Conservation (phyloP, 306 rosid genomes). For the Quercus gilva region DNA sequence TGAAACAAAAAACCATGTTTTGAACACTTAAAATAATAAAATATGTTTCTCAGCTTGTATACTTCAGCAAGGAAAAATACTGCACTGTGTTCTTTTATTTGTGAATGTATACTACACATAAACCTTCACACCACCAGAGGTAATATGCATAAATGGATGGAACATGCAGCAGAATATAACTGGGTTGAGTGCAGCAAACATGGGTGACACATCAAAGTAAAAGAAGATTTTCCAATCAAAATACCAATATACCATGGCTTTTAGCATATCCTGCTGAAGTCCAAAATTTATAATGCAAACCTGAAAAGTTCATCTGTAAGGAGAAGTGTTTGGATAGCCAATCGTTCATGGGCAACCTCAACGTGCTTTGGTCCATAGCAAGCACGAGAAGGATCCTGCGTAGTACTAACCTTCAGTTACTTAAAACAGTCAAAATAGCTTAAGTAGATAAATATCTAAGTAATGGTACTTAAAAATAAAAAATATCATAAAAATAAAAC, state of each 20-base stretch:
- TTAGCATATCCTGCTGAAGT: background rate
- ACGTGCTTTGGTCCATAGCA: constrained; percentile 95
- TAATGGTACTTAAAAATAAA: background rate
- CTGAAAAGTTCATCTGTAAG: constrained; percentile 91
- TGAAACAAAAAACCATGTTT: background rate
- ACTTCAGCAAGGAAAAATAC: background rate
- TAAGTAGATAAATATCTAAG: background rate
- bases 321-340: constrained; percentile 88
- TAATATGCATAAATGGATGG: background rate
- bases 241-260: background rate
- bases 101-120: background rate
- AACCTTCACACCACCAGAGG: background rate
- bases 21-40: background rate
- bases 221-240: background rate
- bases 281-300: constrained; percentile 33
- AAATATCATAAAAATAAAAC: background rate
- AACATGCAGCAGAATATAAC: background rate
- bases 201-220: background rate
- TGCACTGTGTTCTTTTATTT: background rate
- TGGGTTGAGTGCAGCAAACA: background rate
- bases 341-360: constrained; percentile 92
- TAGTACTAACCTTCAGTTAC: constrained; percentile 7
- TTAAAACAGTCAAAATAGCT: background rate
- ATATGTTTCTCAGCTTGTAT: background rate
- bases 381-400: constrained; percentile 82